Evolutionary conservation across 2,329 filamentous ascomycete species (phyloP).

Genomic region (Colletotrichum filicis): DNA sequence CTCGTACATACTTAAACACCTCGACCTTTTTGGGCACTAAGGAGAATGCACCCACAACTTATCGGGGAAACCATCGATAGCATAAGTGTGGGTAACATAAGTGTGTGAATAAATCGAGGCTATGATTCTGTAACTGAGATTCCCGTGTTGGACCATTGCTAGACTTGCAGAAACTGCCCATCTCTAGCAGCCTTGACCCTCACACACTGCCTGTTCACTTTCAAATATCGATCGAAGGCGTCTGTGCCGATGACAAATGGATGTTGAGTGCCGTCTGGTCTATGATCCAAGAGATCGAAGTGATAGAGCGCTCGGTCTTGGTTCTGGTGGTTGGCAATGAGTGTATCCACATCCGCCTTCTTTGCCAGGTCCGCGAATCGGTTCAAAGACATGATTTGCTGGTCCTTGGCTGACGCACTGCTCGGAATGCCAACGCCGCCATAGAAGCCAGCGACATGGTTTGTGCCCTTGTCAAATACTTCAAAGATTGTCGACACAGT

Average conservation of each 20-base stretch:
- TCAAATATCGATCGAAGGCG: conserved; percentile 4
- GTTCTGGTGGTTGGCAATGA: conserved; percentile 22
- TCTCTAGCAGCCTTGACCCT: conserved; percentile 15
- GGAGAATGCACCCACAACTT: no score
- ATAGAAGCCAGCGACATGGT: conserved; percentile 39
- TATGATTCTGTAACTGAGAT: background rate
- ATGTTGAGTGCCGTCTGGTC: background rate
- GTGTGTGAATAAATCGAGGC: background rate
- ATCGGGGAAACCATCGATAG: background rate
- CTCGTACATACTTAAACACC: no score
- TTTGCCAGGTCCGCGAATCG: conserved; percentile 7
- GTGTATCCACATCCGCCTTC: conserved; percentile 11
- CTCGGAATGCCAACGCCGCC: conserved; percentile 38
- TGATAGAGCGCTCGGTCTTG: conserved; percentile 16
- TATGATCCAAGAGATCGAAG: conserved; percentile 16
- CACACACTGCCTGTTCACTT: background rate
- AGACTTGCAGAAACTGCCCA: conserved; percentile 10
- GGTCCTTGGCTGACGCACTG: conserved; percentile 34
- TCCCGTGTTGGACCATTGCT: background rate
- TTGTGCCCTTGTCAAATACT: conserved; percentile 35
- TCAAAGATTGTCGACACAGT: conserved; percentile 39
- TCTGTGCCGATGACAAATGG: conserved; percentile 18
- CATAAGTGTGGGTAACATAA: no score
- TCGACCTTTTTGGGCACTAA: no score
- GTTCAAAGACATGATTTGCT: conserved; percentile 33